Conservation (phyloP, 2,329 filamentous ascomycete species). For the Lachnellula suecica region DNA sequence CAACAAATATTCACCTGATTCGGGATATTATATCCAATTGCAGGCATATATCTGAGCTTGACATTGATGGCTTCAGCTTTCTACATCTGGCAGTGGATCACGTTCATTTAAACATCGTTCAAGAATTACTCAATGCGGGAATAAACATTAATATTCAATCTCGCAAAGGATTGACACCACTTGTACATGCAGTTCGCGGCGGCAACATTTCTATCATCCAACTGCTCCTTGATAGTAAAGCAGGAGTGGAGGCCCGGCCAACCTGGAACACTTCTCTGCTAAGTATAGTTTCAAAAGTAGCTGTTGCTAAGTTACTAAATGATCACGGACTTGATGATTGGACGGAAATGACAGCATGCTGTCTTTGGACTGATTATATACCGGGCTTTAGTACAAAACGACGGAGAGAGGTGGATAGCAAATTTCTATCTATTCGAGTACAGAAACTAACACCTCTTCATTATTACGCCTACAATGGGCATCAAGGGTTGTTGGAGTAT, state of each 20-base stretch:
- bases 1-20: neutral
- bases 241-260: neutral
- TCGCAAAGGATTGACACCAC: neutral
- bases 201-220: constrained; percentile 2
- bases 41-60: neutral
- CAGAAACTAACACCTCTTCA: constrained; percentile 2
- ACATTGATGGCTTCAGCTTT: neutral
- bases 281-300: neutral
- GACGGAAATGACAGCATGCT: neutral
- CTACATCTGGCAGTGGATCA: neutral
- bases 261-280: neutral
- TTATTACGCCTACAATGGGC: neutral
- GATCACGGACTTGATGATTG: constrained; percentile 2
- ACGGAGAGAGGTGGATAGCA: neutral
- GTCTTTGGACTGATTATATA: neutral
- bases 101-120: neutral
- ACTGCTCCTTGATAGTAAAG: neutral
- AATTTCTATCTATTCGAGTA: neutral
- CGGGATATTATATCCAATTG: neutral
- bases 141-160: constrained; percentile 2
- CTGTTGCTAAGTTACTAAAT: neutral
- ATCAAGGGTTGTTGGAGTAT: neutral
- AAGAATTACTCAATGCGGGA: constrained; percentile 1
- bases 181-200: neutral
- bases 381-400: neutral